Conservation (phyloP, 169 alveolate species). For the Cyclospora cayetanensis region DNA sequence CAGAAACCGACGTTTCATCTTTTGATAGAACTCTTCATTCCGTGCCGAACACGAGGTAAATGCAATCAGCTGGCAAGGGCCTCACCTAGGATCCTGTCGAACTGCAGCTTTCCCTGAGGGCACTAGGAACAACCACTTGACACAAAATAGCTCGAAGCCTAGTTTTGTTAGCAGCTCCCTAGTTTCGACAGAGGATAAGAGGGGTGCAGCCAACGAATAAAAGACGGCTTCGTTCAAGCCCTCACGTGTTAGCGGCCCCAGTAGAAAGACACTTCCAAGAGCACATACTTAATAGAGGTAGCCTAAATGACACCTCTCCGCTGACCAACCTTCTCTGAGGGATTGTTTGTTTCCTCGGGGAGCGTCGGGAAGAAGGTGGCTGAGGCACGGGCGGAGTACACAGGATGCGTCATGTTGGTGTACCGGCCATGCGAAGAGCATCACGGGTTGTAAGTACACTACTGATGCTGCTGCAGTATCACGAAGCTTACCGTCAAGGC, state of each 20-base stretch:
- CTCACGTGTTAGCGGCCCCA: no score
- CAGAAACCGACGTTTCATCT: background rate
- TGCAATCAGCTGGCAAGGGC: background rate
- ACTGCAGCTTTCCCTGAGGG: conserved; percentile 23
- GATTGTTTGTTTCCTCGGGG: background rate
- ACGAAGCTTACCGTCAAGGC: conserved; percentile 83
- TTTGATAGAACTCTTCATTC: background rate
- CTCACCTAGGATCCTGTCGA: conserved; percentile 58
- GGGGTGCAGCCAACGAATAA: background rate
- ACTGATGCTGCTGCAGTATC: background rate
- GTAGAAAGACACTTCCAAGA: no score
- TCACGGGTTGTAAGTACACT: background rate
- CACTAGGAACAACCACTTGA: background rate
- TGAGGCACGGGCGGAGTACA: background rate
- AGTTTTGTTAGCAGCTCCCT: background rate
- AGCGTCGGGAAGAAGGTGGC: conserved; percentile 59
- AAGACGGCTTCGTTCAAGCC: no score
- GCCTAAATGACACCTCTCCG: background rate
- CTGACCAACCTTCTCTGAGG: conserved; percentile 52
- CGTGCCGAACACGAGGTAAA: background rate
- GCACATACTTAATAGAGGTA: no score
- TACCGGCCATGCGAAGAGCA: background rate
- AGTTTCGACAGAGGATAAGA: background rate
- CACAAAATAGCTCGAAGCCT: background rate
- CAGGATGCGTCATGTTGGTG: background rate